Percentiles rank a stretch among this genome's conserved stretches.
Evolutionary conservation across 345 rosid species (phyloP).

Genomic region (Excoecaria agallocha): DNA sequence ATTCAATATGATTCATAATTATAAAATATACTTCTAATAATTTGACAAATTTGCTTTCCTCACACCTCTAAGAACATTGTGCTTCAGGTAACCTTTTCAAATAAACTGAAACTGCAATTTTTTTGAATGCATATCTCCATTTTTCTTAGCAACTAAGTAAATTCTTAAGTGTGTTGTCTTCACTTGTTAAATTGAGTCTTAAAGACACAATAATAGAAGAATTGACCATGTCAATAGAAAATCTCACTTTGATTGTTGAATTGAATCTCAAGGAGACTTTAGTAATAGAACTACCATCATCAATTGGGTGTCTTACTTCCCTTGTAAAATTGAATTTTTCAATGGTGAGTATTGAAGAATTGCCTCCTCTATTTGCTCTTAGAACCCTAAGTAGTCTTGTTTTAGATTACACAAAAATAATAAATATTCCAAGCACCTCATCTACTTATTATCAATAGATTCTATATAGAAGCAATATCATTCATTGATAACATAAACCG

Average conservation of each 20-base stretch:
- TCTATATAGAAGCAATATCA: background rate
- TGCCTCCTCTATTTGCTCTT: background rate
- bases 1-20: no score
- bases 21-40: no score
- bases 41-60: no score
- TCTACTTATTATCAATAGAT: background rate
- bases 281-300: background rate
- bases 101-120: no score
- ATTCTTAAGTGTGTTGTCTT: background rate
- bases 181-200: background rate
- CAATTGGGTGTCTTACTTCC: slow-evolving; percentile 1
- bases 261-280: background rate
- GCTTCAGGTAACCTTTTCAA: no score
- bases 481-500: background rate
- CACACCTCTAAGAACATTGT: no score
- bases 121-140: no score
- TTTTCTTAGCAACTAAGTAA: background rate
- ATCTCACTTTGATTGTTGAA: background rate
- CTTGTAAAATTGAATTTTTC: background rate
- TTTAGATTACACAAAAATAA: background rate
- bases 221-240: background rate
- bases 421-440: background rate
- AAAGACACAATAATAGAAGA: background rate
- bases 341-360: background rate
- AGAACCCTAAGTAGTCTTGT: background rate